These are phyloP conservation scores for Elsinoe australis DNA, from an alignment of 2,329 filamentous ascomycete genomes.

Conservation along the genomic window DNA sequence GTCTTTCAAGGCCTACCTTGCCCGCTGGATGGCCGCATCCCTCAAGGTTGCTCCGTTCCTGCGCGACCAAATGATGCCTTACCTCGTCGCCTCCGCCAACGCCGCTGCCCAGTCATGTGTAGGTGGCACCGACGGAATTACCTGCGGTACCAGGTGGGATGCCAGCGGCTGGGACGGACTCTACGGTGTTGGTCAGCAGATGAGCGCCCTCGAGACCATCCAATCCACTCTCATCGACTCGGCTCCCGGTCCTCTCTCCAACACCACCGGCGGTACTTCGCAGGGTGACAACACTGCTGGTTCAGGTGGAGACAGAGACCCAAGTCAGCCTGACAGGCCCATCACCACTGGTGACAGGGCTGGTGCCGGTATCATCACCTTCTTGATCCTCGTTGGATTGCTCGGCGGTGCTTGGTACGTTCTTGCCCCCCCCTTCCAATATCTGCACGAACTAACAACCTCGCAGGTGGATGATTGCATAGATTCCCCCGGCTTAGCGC, in stretches of 20 bases:
- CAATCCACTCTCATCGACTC: slow-evolving; percentile 36
- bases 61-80: slow-evolving; percentile 43
- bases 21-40: slow-evolving; percentile 46
- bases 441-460: too few relatives aligned
- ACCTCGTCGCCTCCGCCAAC: slow-evolving; percentile 46
- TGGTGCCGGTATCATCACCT: slow-evolving; percentile 61
- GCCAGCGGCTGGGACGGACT: slow-evolving; percentile 38
- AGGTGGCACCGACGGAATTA: slow-evolving; percentile 40
- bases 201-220: slow-evolving; percentile 50
- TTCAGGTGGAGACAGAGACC: slow-evolving; percentile 27
- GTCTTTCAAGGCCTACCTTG: slow-evolving; percentile 39
- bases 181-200: slow-evolving; percentile 49
- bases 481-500: too few relatives aligned
- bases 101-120: slow-evolving; percentile 49
- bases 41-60: slow-evolving; percentile 53
- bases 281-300: slow-evolving; percentile 40
- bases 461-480: slow-evolving; percentile 17
- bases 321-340: slow-evolving; percentile 27
- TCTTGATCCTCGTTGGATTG: slow-evolving; percentile 48
- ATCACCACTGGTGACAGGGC: slow-evolving; percentile 57
- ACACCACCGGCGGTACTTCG: slow-evolving; percentile 46
- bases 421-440: too few relatives aligned
- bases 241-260: slow-evolving; percentile 38
- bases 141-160: slow-evolving; percentile 40
- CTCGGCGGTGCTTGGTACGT: slow-evolving; percentile 41